These are phyloP conservation scores for Pichia occidentalis DNA, from an alignment of 805 yeast genomes.

Conservation along the genomic window DNA sequence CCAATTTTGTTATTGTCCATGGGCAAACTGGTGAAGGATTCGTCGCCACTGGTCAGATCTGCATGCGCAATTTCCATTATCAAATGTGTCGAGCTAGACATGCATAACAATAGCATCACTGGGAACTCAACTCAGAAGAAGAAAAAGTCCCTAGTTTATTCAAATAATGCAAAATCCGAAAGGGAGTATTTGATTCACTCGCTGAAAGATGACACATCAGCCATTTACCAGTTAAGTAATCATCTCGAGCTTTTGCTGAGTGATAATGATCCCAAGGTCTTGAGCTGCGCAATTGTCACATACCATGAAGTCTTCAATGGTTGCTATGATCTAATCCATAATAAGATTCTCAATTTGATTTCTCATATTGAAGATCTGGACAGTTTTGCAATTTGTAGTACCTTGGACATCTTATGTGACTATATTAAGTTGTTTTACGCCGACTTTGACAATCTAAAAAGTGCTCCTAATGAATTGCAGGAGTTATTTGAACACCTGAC, in stretches of 20 bases:
- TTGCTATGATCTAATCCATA: slow-evolving; percentile 62
- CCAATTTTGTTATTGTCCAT: slow-evolving; percentile 74
- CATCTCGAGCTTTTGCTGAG: slow-evolving; percentile 47
- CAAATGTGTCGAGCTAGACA: slow-evolving; percentile 40
- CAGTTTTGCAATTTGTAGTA: slow-evolving; percentile 59
- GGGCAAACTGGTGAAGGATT: slow-evolving; percentile 60
- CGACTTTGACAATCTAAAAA: slow-evolving; percentile 1
- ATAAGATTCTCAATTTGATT: slow-evolving; percentile 46
- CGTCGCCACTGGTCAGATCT: slow-evolving; percentile 69
- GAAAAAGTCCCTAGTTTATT: not conserved
- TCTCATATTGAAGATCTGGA: slow-evolving; percentile 47
- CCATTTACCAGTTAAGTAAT: slow-evolving; percentile 44
- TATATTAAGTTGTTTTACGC: slow-evolving; percentile 60
- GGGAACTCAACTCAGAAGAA: not conserved
- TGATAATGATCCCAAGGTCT: slow-evolving; percentile 63
- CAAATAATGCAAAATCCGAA: not conserved
- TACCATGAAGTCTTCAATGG: slow-evolving; percentile 48
- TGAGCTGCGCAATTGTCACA: slow-evolving; percentile 60
- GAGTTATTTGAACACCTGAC: slow-evolving; percentile 43
- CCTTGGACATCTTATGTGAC: slow-evolving; percentile 57
- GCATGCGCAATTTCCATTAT: slow-evolving; percentile 73
- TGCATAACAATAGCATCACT: slow-evolving; percentile 18
- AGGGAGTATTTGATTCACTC: slow-evolving; percentile 8
- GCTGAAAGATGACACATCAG: slow-evolving; percentile 29
- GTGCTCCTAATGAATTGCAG: slow-evolving; percentile 40